Percentiles rank a stretch among this genome's conserved stretches.
Evolutionary conservation across 2,329 filamentous ascomycete species (phyloP).

Genomic region (Claviceps cyperi): DNA sequence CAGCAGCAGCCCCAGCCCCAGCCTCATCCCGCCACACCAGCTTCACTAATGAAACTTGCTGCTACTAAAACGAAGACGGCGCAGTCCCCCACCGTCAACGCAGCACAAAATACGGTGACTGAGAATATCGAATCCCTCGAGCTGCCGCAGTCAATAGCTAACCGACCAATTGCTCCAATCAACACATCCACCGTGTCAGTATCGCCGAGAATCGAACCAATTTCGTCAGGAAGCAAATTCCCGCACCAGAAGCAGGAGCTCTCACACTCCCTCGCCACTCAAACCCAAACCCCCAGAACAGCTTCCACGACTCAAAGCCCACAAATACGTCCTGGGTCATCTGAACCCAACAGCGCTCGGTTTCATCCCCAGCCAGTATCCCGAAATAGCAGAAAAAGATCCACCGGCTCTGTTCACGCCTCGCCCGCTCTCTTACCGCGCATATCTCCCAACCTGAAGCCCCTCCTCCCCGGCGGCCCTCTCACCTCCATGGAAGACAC

Average conservation of each 20-base stretch:
- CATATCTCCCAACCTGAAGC: conserved; percentile 91
- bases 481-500: conserved; percentile 43
- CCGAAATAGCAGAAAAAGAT: conserved; percentile 54
- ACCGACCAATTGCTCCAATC: conserved; percentile 17
- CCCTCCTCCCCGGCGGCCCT: conserved; percentile 53
- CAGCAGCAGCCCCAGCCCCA: conserved; percentile 11
- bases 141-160: conserved; percentile 54
- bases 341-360: conserved; percentile 25
- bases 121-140: conserved; percentile 45
- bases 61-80: conserved; percentile 38
- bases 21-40: conserved; percentile 63
- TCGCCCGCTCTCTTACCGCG: conserved; percentile 77
- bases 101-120: conserved; percentile 23
- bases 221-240: conserved; percentile 34
- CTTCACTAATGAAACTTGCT: conserved; percentile 69
- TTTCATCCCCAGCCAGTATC: conserved; percentile 43
- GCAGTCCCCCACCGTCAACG: conserved; percentile 20
- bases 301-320: conserved; percentile 52
- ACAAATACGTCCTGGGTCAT: conserved; percentile 39
- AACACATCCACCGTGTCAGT: conserved; percentile 28
- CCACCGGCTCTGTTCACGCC: conserved; percentile 57
- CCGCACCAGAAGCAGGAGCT: conserved; percentile 21
- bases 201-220: conserved; percentile 22
- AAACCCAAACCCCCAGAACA: conserved; percentile 25
- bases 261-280: conserved; percentile 34